Evolutionary conservation across 768 basidiomycete genomes (phyloP), one percentile per base, ranked within the genome.

Genomic region (Neoboletus subvelutipes): DNA sequence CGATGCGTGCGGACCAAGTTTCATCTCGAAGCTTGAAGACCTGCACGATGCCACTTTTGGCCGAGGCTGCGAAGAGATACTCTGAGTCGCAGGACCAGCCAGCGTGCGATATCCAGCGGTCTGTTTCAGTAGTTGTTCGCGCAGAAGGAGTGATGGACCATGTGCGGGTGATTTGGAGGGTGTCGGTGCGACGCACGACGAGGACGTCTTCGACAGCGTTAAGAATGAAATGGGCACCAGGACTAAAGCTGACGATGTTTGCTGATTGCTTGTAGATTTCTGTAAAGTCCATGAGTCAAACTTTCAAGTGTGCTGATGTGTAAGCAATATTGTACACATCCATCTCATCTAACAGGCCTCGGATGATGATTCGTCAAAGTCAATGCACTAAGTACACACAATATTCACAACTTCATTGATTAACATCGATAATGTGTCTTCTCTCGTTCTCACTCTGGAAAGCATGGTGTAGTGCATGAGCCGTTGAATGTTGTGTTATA

Each of bases 21-120:
- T 93, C 91, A 65, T 92, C 88, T 24, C 85, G 79, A 62, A 96
- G 76, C 58, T 88, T 91, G 72, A 87, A 87, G 39, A 94, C 81
- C 67, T 87, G 85, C 15, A 91, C 88, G 26, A 85, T 72, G 4
- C 88, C 87, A 47, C 75, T 72, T 63, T 84, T 87, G n/a, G 85
- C 80, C 62, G 85, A 92, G 22, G 86, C 89, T 15, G 89, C 92
- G 17, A 96, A 75, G 55, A 97, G 77, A 67, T 90, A 92, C 69
- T 92, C 88, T 2, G 93, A 91, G 67, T 96, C 93, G 65, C 82
- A 85, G 18, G 92, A 92, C 93, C 93, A 98, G 7, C 80, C 85
- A 4, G 89, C 76, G 63, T 89, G 86, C 18, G 91, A 86, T 64
- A 96, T 86, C 71, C 77, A 79, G 17, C 67, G 65, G 37, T 80